Evolutionary conservation across 2,329 filamentous ascomycete species (phyloP), one percentile per base, ranked within the genome.

Genomic region (Purpureocillium takamizusanense): DNA sequence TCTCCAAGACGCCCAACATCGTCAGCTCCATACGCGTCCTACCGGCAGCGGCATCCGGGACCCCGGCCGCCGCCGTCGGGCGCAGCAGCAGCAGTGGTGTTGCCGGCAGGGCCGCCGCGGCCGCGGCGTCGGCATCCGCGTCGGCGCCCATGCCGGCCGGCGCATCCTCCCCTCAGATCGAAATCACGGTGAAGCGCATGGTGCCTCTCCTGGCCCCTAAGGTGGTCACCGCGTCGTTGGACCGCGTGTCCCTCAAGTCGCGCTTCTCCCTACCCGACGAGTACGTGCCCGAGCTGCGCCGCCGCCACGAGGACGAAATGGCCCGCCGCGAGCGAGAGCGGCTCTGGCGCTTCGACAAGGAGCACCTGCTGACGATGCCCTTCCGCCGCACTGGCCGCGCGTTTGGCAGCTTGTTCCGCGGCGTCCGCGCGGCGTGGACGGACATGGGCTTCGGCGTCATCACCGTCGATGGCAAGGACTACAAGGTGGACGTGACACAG

Each of bases 21-120:
- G 69, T 86, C 46, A 67, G 67, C 38, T 60, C 58, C 31, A 76
- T 84, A 51, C 71, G 69, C 23, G 66, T 78, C 12, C 57, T 81
- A 13, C 72, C 72, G 4, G 71, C 71, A 2, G 47, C 57, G 13
- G 41, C n/a, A n/a, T n/a, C n/a, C n/a, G n/a, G n/a, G n/a, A n/a
- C 49, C 15, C 39, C 43, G 13, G 40, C 48, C 5, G 51, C 45
- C 23, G 37, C 10, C n/a, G n/a, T n/a, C n/a, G n/a, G n/a, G n/a
- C n/a, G n/a, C n/a, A n/a, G n/a, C n/a, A n/a, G n/a, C n/a, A n/a
- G n/a, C n/a, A n/a, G n/a, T n/a, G n/a, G n/a, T n/a, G n/a, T n/a
- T n/a, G n/a, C n/a, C n/a, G n/a, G n/a, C n/a, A 25, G 21, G 21
- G 21, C 10, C 5, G 21, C 21, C 21, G 21, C 21, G 5, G 21